Conservation (phyloP, 345 rosid species). For the Melastoma malabathricum region DNA sequence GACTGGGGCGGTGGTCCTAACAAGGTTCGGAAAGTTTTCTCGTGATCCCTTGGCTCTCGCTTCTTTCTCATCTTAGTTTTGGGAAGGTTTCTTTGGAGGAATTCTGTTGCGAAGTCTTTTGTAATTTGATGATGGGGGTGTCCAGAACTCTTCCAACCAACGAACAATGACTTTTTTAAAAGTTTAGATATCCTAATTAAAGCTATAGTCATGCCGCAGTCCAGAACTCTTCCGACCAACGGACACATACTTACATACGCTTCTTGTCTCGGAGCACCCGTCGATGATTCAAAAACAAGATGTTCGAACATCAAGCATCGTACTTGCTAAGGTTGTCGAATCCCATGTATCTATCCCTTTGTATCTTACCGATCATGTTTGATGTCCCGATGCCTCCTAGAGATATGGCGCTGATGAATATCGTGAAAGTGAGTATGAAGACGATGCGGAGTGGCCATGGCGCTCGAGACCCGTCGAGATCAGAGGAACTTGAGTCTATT, state of each 20-base stretch:
- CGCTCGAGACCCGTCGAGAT: conserved; percentile 50
- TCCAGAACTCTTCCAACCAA: no score
- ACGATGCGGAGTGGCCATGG: conserved; percentile 79
- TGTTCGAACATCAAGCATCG: conserved; percentile 9
- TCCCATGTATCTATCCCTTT: conserved; percentile 47
- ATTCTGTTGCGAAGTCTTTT: no score
- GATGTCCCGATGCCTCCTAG: conserved; percentile 43
- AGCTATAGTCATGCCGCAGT: no score
- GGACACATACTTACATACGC: no score
- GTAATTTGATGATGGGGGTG: no score
- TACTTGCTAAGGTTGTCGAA: conserved; percentile 52
- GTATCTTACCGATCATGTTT: conserved; percentile 32
- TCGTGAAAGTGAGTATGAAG: conserved; percentile 48
- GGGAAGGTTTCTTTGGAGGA: not conserved
- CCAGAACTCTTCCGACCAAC: no score
- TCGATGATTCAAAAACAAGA: no score
- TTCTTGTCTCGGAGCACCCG: no score
- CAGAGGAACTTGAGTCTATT: not conserved
- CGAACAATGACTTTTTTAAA: no score
- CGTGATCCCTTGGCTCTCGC: not conserved
- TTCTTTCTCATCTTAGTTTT: no score
- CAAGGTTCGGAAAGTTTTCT: conserved; percentile 43
- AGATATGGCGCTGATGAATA: conserved; percentile 32
- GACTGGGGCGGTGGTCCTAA: conserved; percentile 41
- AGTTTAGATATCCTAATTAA: no score